Evolutionary conservation across 2,329 filamentous ascomycete species (phyloP).

Genomic region (Chaetomium olivaceum): DNA sequence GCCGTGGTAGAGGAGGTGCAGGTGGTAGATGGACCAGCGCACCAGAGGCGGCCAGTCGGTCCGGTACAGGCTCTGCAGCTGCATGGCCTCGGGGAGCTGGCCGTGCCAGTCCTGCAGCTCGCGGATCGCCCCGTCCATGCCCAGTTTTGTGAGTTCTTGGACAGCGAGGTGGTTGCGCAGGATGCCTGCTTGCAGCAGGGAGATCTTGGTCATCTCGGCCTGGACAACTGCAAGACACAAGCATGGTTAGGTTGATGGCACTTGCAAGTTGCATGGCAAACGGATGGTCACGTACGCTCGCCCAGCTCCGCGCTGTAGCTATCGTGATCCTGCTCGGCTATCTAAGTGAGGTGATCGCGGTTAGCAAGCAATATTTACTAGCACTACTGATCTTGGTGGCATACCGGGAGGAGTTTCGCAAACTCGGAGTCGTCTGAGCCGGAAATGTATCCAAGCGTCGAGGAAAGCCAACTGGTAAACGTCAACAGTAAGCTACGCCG

Average conservation of each 20-base stretch:
- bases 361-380: neutral
- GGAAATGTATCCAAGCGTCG: conserved; percentile 37
- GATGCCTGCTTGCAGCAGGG: conserved; percentile 36
- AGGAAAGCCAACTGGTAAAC: conserved; percentile 36
- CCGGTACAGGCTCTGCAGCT: conserved; percentile 29
- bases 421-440: conserved; percentile 32
- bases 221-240: conserved; percentile 33
- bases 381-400: neutral
- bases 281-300: conserved; percentile 29
- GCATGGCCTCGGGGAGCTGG: conserved; percentile 33
- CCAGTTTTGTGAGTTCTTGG: conserved; percentile 33
- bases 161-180: conserved; percentile 36
- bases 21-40: conserved; percentile 34
- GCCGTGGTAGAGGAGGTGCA: conserved; percentile 39
- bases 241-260: neutral
- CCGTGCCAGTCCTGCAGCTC: conserved; percentile 37
- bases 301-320: conserved; percentile 26
- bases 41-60: conserved; percentile 23
- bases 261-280: neutral
- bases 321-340: conserved; percentile 32
- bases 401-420: conserved; percentile 28
- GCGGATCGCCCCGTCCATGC: conserved; percentile 35
- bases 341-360: conserved; percentile 21
- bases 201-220: conserved; percentile 36
- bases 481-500: neutral